Base-by-base conservation (phyloP, 177 flowering plant genomes). In the Vitis hybrid region DNA sequence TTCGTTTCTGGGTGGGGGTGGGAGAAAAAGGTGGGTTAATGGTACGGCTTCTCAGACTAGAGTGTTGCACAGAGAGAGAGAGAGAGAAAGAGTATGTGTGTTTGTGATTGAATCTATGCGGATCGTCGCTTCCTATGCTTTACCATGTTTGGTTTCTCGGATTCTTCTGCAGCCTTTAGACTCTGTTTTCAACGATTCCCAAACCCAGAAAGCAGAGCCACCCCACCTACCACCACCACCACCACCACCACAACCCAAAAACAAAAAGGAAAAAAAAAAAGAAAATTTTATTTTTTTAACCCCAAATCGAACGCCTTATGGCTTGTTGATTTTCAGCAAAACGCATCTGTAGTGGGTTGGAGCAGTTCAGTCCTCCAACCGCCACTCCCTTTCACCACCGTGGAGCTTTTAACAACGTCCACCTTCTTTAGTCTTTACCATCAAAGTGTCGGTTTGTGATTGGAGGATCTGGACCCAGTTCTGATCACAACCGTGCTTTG, bases 131-230 rank as follows among this genome's bases (percentile, higher is more conserved):
- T 77, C 75, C 73, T 77, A 69, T 68, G 78, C 71, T 56, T 80
- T 80, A 64, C 82, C 78, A 77, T 71, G 80, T 77, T 77, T 80
- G 69, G 82, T 24, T 40, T 27, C 56, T 77, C 50, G 63, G 78
- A 72, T 71, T 71, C 71, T 74, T 69, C 52, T 63, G 77, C 72
- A 77, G 71, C 68, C 74, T 75, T 72, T 75, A 54, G 56, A 40
- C 69, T 24, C 77, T 75, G 78, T 70, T 60, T 66, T 70, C 79
- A 52, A 68, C 80, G 19, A 67, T 74, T 78, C 70, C 78, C 74
- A 62, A 60, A 76, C 73, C 64, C 67, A 78, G 71, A 71, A 78
- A 74, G 10, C 24, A 35, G 35, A 66, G 60, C 18, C 40, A 35
- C 11, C 12, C 19, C 30, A 27, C 30, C 30, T 0, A 24, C 27